Evolutionary conservation across 2,329 filamentous ascomycete species (phyloP), one percentile per base, ranked within the genome.

Genomic region (Orbilia ellipsospora): DNA sequence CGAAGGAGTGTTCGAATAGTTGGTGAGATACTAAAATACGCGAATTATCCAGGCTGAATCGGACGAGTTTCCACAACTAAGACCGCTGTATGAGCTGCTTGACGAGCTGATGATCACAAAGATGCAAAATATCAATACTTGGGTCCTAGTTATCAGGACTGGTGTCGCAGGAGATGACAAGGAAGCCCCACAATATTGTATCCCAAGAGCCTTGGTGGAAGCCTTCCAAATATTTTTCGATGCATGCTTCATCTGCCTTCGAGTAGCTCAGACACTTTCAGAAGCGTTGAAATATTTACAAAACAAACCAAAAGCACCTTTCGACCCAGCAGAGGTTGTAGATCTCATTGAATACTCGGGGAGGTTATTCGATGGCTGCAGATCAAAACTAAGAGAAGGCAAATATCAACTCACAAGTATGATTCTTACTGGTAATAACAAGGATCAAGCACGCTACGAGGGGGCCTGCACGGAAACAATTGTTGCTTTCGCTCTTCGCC

Each of bases 341-440:
- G 4, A 23, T 4, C 23, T 23, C 23, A 23, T 23, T 23, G 23
- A 23, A 23, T 23, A 23, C 4, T 23, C 23, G 23, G 23, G 23
- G 4, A 8, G 6, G 20, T 16, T n/a, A 42, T 55, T 70, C 44
- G 51, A 44, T 13, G 13, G 16, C n/a, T 70, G 66, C 42, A 70
- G 40, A 57, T 56, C 57, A 20, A 70, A 62, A 6, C 18, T 70
- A 12, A 50, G 57, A 31, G 57, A 70, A 28, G 59, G 66, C 4
- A 70, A 70, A 23, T 70, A 48, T 18, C 66, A 70, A 57, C 57
- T 70, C 16, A 57, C 45, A 23, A 55, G 40, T 56, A 70, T 70
- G 57, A 63, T 70, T 42, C 51, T 51, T 42, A 70, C 66, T 4
- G 59, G 66, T 8, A 45, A 40, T 10, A 70, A 28, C 8, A 62